Base-by-base conservation (phyloP, 169 alveolate genomes). In the Plasmodium vinckei region DNA sequence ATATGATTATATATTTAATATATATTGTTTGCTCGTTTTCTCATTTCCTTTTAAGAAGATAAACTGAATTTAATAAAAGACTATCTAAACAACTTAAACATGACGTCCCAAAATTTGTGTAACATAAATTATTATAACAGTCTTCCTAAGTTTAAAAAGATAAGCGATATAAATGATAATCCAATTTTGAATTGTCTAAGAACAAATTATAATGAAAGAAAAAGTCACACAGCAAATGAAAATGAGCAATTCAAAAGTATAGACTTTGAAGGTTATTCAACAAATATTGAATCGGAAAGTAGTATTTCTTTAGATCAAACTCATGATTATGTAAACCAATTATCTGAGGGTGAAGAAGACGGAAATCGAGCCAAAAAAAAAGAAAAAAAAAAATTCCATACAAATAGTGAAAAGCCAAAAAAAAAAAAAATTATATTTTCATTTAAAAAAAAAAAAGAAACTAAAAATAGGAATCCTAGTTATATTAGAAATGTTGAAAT, bases 71-170 rank as follows among this genome's bases (percentile, higher is more conserved):
- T 33, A 27, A 63, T 75, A 10, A 63, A 44, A 21, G 77, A 75
- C n/a, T 75, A 75, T 19, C 51, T 75, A n/a, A 15, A 42, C 49
- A 77, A 75, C 2, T 44, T 75, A 25, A 19, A 63, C 60, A 49
- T 27, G 17, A n/a, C 68, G 17, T 42, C 88, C 1, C 77, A 75
- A 56, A 63, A 67, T 10, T 63, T 75, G 46, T 57, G 64, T 25
- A 63, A 75, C 15, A 54, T 67, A 49, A 75, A 75, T 63, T 75
- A 75, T 53, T 68, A 75, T 44, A 51, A 67, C 54, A 75, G 72
- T 19, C 33, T 75, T 39, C 64, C 51, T 9, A 75, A 15, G 49
- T 54, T 10, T 63, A 27, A 67, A 47, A 19, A 53, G 17, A 3
- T 67, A 13, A 44, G 47, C 12, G 68, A 33, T 7, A 27, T 5